Evolutionary conservation across 2,329 filamentous ascomycete genomes (phyloP), one percentile per base, ranked within the genome.

Genomic region (Alternaria arborescens): DNA sequence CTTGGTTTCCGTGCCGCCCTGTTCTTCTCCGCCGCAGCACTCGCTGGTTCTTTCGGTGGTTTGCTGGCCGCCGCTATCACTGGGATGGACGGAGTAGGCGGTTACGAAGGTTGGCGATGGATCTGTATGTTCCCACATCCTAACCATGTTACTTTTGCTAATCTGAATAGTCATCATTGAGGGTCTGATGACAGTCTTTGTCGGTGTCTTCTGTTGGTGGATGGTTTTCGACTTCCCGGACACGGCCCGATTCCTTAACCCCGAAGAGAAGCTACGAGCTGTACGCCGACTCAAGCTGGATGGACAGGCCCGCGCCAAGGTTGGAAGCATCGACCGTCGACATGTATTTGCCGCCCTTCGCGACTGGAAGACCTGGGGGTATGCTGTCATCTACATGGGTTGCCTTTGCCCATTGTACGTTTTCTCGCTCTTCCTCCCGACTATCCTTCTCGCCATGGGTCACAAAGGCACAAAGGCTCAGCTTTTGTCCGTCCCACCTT

Each of bases 401-500:
- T 86, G 89, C 48, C 80, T 83, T 24, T 81, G 83, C 67, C 74
- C 76, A 0, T 62, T 77, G 60, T 77, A 78, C 68, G 73, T 69
- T 57, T 75, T 75, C 69, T 75, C 72, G 12, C 68, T 76, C 51
- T 76, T 76, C 65, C 53, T 76, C 58, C 85, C 86, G 1, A 92
- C 79, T 16, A 81, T 82, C 58, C 77, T 82, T 7, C 75, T 76
- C 47, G 79, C 74, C 30, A 76, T 78, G 76, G 76, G 85, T 5
- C 87, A 91, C 79, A 80, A 84, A 24, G 80, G 83, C 2, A 89
- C 90, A 5, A 84, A 79, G 28, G 87, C 90, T 0, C 91, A 94
- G 74, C 84, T 94, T 8, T 83, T 94, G 61, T 89, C 87, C 8
- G 91, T 94, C 0, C 91, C 91, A 0, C 91, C 91, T 0, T 94